Percentiles rank a stretch among this genome's conserved stretches.
Evolutionary conservation across 441 rosid species (phyloP).

Genomic region (Bruguiera hainesii): DNA sequence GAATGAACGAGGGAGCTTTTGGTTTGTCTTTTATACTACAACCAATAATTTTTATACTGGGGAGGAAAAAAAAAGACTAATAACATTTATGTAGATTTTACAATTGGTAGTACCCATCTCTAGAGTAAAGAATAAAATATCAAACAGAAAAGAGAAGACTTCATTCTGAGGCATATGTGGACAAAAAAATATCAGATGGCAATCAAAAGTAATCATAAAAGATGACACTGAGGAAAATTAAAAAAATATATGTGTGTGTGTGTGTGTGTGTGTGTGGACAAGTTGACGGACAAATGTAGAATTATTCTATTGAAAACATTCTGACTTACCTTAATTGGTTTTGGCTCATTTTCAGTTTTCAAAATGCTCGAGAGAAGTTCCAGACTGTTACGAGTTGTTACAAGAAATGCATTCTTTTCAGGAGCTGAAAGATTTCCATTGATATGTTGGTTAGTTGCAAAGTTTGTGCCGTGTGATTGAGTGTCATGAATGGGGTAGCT

Average conservation of each 20-base stretch:
- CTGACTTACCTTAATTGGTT: slow-evolving; percentile 49
- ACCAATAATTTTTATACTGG: too few relatives aligned
- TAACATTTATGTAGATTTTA: too few relatives aligned
- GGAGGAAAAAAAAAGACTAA: too few relatives aligned
- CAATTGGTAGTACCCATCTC: too few relatives aligned
- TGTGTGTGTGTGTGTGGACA: background rate
- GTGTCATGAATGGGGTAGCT: slow-evolving; percentile 47
- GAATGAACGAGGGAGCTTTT: too few relatives aligned
- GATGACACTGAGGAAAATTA: background rate
- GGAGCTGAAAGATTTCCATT: slow-evolving; percentile 41
- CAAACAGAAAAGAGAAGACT: too few relatives aligned
- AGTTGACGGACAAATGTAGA: background rate
- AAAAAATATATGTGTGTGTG: background rate
- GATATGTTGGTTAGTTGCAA: slow-evolving; percentile 28
- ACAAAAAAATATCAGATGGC: too few relatives aligned
- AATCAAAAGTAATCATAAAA: background rate
- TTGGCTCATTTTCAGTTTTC: slow-evolving; percentile 47
- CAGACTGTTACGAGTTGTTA: slow-evolving; percentile 65
- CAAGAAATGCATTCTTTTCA: slow-evolving; percentile 60
- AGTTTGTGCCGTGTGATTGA: slow-evolving; percentile 27
- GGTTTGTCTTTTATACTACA: too few relatives aligned
- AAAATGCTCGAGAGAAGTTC: slow-evolving; percentile 78
- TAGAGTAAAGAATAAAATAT: too few relatives aligned
- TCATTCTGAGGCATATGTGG: too few relatives aligned
- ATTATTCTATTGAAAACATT: background rate